Evolutionary conservation across 1,139 yeast genomes (phyloP), one percentile per base, ranked within the genome.

Genomic region (Lodderomyces parapsilosis): DNA sequence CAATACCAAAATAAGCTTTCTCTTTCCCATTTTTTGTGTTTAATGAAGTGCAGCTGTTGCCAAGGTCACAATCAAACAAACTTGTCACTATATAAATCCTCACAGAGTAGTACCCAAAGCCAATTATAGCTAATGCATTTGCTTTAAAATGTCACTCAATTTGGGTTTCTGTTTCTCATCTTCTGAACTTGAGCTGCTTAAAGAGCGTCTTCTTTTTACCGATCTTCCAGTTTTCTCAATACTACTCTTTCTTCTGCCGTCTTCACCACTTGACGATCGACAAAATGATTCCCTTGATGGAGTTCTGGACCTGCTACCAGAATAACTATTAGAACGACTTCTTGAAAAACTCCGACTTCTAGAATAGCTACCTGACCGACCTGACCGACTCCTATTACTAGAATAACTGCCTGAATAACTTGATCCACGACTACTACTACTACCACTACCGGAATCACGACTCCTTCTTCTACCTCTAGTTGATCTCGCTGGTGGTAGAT

Each of bases 401-500:
- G 33, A 30, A 17, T 30, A 30, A 10, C 33, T 30, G 10, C 19
- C 17, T 27, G 31, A 27, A 30, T 30, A 30, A 27, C 39, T 30
- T n/a, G 45, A 41, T 24, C 53, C 44, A 43, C 62, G 51, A 31
- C 58, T 52, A 22, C 31, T 50, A 44, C 40, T 34, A 44, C 58
- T 51, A 31, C 57, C 51, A n/a, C n/a, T n/a, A n/a, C n/a, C n/a
- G 5, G 49, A 41, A 18, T 47, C 41, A 27, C 57, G 41, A 40
- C 61, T 36, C 43, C 59, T 42, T 31, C 59, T 51, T 44, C 63
- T 36, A 9, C 33, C 33, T 30, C 33, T 30, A 11, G 19, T 24
- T 42, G 38, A 30, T 18, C 38, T 46, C 28, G 28, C 43, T 40
- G 39, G 46, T 36, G 61, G 56, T 20, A 54, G 37, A 22, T 42